Evolutionary conservation across 345 rosid genomes (phyloP), one percentile per base, ranked within the genome.

Genomic region (Pistacia integerrima): DNA sequence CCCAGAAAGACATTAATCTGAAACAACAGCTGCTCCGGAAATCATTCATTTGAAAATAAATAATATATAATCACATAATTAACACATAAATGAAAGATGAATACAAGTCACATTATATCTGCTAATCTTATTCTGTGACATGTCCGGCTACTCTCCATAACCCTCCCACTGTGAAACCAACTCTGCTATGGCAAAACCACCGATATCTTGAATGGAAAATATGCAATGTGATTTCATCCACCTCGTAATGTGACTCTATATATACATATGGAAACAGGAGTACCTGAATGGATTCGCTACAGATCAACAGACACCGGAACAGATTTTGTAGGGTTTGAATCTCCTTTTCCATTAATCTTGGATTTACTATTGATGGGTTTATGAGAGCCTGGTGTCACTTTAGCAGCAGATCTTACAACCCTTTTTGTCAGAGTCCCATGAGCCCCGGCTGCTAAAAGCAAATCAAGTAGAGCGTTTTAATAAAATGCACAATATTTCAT

Each of bases 371-470:
- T 85, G 64, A 68, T 20, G 28, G 74, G 48, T 79, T 81, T 85
- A 64, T 82, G 80, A 52, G 85, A 74, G 62, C 82, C 74, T 0
- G 84, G 80, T 9, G 84, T 76, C 54, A 69, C 83, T 80, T 81
- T 87, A 16, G 75, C 77, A 28, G 77, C 81, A 56, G 79, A 64
- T 81, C 85, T 78, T 30, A 70, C 72, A 3, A 77, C 80, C 83
- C 87, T 84, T 52, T 81, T 71, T 16, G 81, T 49, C 76, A 78
- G 85, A 52, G 76, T 70, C 55, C 84, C 84, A 13, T 76, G 64
- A n/a, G 74, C 67, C 49, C 80, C 82, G 10, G 87, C 90, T 83
- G 82, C 67, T 41, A 67, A 48, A 66, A 64, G 69, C 55, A 74
- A 72, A 70, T 55, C 54, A 74, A 59, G 66, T 59, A 58, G 74